Base-by-base conservation (phyloP, 768 basidiomycete genomes). In the Rhizopogon vulgaris region DNA sequence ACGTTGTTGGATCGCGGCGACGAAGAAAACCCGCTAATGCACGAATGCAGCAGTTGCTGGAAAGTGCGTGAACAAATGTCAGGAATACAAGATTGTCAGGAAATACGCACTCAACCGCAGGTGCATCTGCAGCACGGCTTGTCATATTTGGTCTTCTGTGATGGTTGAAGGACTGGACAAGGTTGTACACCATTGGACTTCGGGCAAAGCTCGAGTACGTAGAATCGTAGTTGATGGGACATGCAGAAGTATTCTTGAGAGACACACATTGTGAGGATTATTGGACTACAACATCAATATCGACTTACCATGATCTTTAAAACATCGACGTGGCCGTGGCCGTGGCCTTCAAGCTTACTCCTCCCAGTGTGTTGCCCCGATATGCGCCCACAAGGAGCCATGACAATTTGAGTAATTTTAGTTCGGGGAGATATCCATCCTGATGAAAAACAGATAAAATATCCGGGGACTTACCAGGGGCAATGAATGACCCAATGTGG, bases 111-210 rank as follows among this genome's bases (percentile, higher is more conserved):
- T 47, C 48, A 60, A 40, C 22, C 22, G 24, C 11, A 30, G 4
- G 0, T 2, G 25, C 65, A 67, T 6, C 0, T 7, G 2, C 2
- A 0, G 38, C 66, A 65, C n/a, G 52, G 59, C 6, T 52, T 0
- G n/a, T 49, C 45, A 3, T 15, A 10, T 4, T 28, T 39, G 1
- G 46, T 38, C 0, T 38, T 3, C 28, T 47, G 1, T 2, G 1
- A 0, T 0, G 7, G 0, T 0, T 38, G 48, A 17, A 28, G 46
- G 0, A 3, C 0, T 5, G 39, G 0, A 18, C 63, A 64, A 6
- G 4, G 28, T 2, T 1, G 3, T 37, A 48, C 49, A 12, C 11
- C 1, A 6, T 1, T 34, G 0, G 12, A 52, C 0, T 0, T 32
- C 1, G 38, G n/a, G 12, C 63, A 64, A 4, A 2, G 48, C n/a